phyloP scores from a whole-genome alignment of 2,329 filamentous ascomycete species.

The Clonostachys byssicola region DNA sequence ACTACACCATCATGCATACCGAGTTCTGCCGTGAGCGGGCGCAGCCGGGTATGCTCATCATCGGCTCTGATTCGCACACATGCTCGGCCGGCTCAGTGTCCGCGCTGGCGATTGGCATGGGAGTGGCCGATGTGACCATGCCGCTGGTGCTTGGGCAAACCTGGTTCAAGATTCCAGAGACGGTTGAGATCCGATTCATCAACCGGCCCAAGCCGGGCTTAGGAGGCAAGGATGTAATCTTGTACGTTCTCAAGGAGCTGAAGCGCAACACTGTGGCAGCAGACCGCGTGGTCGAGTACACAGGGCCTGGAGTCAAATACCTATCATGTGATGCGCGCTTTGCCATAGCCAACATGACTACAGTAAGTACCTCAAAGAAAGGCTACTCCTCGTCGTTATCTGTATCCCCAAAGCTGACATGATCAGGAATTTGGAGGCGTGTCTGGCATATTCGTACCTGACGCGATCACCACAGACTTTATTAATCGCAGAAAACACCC shows the following conservation, averaged over 20 bases:
- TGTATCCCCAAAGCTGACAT: too few relatives aligned
- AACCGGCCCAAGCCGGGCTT: conserved; percentile 25
- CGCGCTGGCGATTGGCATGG: conserved; percentile 35
- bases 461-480: conserved; percentile 23
- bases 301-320: conserved; percentile 28
- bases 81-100: conserved; percentile 35
- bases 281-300: conserved; percentile 39
- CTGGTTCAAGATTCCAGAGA: conserved; percentile 40
- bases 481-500: conserved; percentile 19
- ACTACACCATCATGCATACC: conserved; percentile 38
- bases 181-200: conserved; percentile 30
- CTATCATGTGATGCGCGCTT: conserved; percentile 37
- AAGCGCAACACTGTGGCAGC: conserved; percentile 40
- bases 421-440: conserved; percentile 31
- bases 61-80: conserved; percentile 42
- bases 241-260: conserved; percentile 33
- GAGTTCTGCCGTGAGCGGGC: conserved; percentile 37
- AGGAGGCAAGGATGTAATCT: conserved; percentile 39
- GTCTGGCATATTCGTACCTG: conserved; percentile 29
- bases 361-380: conserved; percentile 3
- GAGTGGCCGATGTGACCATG: conserved; percentile 37
- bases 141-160: conserved; percentile 37
- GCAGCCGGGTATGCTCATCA: conserved; percentile 34
- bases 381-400: too few relatives aligned
- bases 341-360: conserved; percentile 41